Conservation (phyloP, 2,329 filamentous ascomycete genomes). For the Decorospora gaudefroyi region DNA sequence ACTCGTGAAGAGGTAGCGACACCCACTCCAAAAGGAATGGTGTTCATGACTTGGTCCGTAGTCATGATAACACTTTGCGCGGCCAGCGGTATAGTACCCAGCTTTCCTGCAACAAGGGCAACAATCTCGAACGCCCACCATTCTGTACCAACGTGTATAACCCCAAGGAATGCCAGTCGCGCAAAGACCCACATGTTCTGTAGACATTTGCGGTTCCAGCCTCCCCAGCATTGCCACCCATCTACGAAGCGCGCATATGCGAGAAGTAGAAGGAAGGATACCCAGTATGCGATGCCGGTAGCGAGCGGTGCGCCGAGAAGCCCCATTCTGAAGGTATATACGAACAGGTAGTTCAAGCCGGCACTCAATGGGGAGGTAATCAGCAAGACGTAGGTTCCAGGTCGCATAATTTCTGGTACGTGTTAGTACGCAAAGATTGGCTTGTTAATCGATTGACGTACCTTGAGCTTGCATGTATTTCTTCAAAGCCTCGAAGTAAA, state of each 20-base stretch:
- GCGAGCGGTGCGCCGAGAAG: conserved; percentile 80
- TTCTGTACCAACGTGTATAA: conserved; percentile 85
- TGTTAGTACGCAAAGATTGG: conserved; percentile 12
- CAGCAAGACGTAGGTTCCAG: conserved; percentile 65
- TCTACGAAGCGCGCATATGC: conserved; percentile 72
- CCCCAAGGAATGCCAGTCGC: conserved; percentile 72
- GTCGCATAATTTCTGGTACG: conserved; percentile 62
- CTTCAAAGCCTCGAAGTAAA: conserved; percentile 81
- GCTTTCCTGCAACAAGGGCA: conserved; percentile 75
- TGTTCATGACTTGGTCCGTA: conserved; percentile 80
- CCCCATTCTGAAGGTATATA: conserved; percentile 71
- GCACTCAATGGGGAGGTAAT: conserved; percentile 65
- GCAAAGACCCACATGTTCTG: conserved; percentile 72
- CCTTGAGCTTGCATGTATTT: conserved; percentile 64
- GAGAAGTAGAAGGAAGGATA: conserved; percentile 75
- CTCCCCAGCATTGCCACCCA: conserved; percentile 80
- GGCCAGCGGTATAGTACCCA: conserved; percentile 78
- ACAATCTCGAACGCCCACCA: conserved; percentile 97
- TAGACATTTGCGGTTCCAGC: conserved; percentile 67
- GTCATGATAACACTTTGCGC: conserved; percentile 92
- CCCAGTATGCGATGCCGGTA: conserved; percentile 84
- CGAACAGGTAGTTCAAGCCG: conserved; percentile 67
- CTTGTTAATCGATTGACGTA: conserved; percentile 26
- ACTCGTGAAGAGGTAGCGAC: conserved; percentile 78
- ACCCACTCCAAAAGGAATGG: conserved; percentile 83